Conservation (phyloP, 2,329 filamentous ascomycete genomes). For the Paracoccidioides brasiliensis region DNA sequence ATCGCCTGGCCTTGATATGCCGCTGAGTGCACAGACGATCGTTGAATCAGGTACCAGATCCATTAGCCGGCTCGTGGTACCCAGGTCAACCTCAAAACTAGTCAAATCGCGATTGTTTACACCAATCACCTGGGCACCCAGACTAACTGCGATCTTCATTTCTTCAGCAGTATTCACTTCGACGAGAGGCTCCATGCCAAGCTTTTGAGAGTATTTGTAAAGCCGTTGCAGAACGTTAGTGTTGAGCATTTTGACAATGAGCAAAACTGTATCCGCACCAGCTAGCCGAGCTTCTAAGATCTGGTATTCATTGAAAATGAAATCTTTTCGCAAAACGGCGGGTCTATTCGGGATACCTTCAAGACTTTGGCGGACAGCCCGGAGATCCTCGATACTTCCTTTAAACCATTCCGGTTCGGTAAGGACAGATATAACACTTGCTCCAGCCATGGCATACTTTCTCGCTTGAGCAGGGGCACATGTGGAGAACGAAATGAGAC, state of each 20-base stretch:
- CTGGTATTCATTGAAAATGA: constrained; percentile 96
- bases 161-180: constrained; percentile 93
- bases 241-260: constrained; percentile 98
- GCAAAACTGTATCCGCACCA: constrained; percentile 82
- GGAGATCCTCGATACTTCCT: constrained; percentile 86
- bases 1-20: constrained; percentile 79
- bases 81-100: constrained; percentile 91
- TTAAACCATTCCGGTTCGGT: constrained; percentile 99
- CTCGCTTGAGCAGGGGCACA: constrained; percentile 82
- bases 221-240: constrained; percentile 57
- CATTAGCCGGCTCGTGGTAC: constrained; percentile 79
- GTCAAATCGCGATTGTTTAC: constrained; percentile 97
- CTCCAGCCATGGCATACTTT: constrained; percentile 84
- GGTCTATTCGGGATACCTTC: constrained; percentile 84
- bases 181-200: constrained; percentile 95
- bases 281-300: constrained; percentile 88
- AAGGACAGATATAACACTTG: constrained; percentile 94
- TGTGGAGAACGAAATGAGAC: constrained; percentile 74
- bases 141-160: constrained; percentile 73
- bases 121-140: constrained; percentile 84
- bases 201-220: constrained; percentile 74
- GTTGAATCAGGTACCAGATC: constrained; percentile 74
- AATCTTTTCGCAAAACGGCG: constrained; percentile 87
- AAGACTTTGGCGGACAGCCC: constrained; percentile 75
- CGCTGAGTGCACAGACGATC: constrained; percentile 84